Evolutionary conservation across 345 rosid species (phyloP).

Genomic region (Crucihimalaya himalaica): DNA sequence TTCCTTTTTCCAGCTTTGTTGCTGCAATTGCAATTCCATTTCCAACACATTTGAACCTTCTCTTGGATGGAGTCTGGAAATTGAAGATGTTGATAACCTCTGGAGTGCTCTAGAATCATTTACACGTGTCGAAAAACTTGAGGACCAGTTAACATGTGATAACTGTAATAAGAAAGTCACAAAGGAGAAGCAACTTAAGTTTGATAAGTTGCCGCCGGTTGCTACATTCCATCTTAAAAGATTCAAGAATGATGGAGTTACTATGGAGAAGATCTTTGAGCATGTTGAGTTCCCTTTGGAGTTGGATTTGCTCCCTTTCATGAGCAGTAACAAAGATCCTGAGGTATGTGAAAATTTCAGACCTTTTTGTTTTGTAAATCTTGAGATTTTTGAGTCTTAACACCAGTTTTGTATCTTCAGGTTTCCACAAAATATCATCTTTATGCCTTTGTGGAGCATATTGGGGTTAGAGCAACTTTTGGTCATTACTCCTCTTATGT

Average conservation of each 20-base stretch:
- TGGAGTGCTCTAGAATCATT: slow-evolving; percentile 67
- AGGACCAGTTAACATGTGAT: slow-evolving; percentile 66
- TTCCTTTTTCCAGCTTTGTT: slow-evolving; percentile 53
- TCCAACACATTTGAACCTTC: slow-evolving; percentile 66
- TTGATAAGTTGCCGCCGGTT: slow-evolving; percentile 66
- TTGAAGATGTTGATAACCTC: slow-evolving; percentile 61
- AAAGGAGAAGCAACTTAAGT: slow-evolving; percentile 76
- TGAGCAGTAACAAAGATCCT: slow-evolving; percentile 34
- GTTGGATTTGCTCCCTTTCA: slow-evolving; percentile 77
- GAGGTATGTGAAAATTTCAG: slow-evolving; percentile 45
- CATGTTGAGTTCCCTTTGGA: slow-evolving; percentile 75
- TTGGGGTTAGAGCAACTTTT: slow-evolving; percentile 52
- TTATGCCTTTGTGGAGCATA: slow-evolving; percentile 80
- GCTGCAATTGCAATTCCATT: slow-evolving; percentile 63
- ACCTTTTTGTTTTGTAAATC: background rate
- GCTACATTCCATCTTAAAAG: slow-evolving; percentile 89
- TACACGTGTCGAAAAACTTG: slow-evolving; percentile 74
- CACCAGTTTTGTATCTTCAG: slow-evolving; percentile 38
- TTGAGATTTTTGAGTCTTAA: slow-evolving; percentile 3
- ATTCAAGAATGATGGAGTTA: slow-evolving; percentile 69
- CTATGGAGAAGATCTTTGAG: slow-evolving; percentile 70
- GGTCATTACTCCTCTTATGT: slow-evolving; percentile 81
- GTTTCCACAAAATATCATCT: slow-evolving; percentile 60
- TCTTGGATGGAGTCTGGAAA: slow-evolving; percentile 73
- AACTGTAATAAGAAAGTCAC: slow-evolving; percentile 66